A percentile compares a stretch with the other conserved stretches of the same genome.
phyloP scores from a whole-genome alignment of 1,284 basidiomycete genomes.

The Abortiporus biennis region DNA sequence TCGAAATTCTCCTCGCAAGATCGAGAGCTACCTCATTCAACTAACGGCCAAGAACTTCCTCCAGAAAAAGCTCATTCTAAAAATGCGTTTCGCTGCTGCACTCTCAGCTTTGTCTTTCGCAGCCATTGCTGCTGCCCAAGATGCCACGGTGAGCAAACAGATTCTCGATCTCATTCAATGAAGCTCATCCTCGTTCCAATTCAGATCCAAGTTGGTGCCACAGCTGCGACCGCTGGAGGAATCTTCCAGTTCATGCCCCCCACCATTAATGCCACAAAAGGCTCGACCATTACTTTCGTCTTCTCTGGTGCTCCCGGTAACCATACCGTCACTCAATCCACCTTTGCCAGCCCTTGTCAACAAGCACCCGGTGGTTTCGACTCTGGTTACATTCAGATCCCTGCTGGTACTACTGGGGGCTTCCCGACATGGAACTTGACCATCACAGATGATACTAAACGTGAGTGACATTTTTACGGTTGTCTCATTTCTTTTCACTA shows the following conservation, averaged over 20 bases:
- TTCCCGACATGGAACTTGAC: slow-evolving; percentile 40
- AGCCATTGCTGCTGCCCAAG: slow-evolving; percentile 1
- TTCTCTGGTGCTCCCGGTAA: slow-evolving; percentile 43
- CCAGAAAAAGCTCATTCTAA: not conserved
- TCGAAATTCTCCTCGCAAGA: no score
- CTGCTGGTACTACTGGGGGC: slow-evolving; percentile 13
- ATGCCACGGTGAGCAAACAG: no score
- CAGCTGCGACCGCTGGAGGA: slow-evolving; percentile 16
- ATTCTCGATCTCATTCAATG: not conserved
- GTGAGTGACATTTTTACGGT: slow-evolving; percentile 23
- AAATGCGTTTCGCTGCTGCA: not conserved
- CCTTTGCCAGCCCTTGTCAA: slow-evolving; percentile 39
- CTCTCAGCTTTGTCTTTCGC: not conserved
- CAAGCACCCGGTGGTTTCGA: slow-evolving; percentile 38
- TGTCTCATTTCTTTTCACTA: not conserved
- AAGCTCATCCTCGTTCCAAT: not conserved
- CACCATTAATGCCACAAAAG: slow-evolving; percentile 34
- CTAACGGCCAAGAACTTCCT: no score
- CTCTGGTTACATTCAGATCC: slow-evolving; percentile 35
- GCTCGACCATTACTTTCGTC: slow-evolving; percentile 41
- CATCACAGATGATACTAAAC: slow-evolving; percentile 34
- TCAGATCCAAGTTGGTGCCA: slow-evolving; percentile 27
- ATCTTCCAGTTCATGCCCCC: slow-evolving; percentile 40
- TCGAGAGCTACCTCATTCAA: no score
- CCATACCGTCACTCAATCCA: slow-evolving; percentile 49